These are phyloP conservation scores for Talaromyces wortmannii DNA, from an alignment of 495 filamentous ascomycete genomes.

Conservation along the genomic window DNA sequence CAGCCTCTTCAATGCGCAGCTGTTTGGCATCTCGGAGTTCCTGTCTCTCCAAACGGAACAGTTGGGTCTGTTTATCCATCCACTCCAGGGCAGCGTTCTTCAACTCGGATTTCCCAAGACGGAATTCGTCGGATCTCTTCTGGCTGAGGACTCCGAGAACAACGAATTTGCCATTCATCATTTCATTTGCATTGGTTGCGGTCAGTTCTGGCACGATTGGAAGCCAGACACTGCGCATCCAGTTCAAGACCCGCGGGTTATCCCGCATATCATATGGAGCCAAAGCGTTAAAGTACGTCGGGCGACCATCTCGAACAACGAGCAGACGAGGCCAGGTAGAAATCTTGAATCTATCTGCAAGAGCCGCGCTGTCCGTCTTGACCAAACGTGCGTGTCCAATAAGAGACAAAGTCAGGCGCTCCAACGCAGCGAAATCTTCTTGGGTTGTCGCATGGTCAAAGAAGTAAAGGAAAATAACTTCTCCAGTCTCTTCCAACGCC, in stretches of 20 bases:
- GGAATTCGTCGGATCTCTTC: constrained; percentile 72
- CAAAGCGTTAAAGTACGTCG: constrained; percentile 80
- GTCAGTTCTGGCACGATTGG: constrained; percentile 97
- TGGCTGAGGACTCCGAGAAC: constrained; percentile 86
- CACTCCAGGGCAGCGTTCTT: constrained; percentile 94
- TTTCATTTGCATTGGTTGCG: constrained; percentile 80
- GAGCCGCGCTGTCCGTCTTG: constrained; percentile 67
- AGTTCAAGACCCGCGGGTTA: constrained; percentile 66
- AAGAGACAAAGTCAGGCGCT: constrained; percentile 75
- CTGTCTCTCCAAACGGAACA: constrained; percentile 85
- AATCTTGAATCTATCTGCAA: constrained; percentile 83
- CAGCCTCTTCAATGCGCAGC: constrained; percentile 89
- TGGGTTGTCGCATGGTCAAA: constrained; percentile 89
- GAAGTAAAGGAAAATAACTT: constrained; percentile 95
- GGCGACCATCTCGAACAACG: constrained; percentile 80
- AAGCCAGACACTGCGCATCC: constrained; percentile 96
- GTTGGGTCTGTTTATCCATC: constrained; percentile 90
- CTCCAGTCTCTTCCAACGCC: constrained; percentile 83
- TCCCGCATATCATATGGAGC: constrained; percentile 88
- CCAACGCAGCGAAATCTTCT: constrained; percentile 86
- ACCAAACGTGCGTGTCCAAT: constrained; percentile 89
- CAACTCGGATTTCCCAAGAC: constrained; percentile 74
- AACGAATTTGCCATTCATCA: constrained; percentile 90
- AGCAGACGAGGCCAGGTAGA: constrained; percentile 89
- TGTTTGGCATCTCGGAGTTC: constrained; percentile 93